Evolutionary conservation across 2,329 filamentous ascomycete genomes (phyloP), one percentile per base, ranked within the genome.

Genomic region (Hansfordia pulvinata): DNA sequence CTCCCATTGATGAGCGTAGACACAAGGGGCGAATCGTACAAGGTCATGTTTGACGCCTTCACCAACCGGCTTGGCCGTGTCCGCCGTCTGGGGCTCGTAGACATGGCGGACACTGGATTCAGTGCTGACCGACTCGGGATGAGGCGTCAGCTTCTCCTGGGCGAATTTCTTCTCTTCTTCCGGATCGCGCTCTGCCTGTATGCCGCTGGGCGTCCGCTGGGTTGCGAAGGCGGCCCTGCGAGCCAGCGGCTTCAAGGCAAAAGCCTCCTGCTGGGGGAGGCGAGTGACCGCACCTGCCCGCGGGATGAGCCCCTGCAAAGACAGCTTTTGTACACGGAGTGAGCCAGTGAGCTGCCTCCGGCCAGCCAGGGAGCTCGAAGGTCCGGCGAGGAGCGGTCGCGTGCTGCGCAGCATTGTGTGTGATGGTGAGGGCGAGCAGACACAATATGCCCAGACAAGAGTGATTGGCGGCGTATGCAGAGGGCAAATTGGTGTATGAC

Each of bases 71-170:
- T 45, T 37, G 2, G 45, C 35, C 8, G 29, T 30, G 3, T 26
- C 23, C 8, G 33, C 30, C 11, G 30, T 25, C 6, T 36, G 25
- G 23, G 49, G 38, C 44, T 69, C 58, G 20, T 66, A 51, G 25
- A 68, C 50, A 35, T 61, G 57, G 29, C 68, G 62, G 10, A 61
- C 53, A 8, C 54, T 58, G 2, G 77, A 85, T 21, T 59, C 60
- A 13, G 52, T 51, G 0, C 73, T 68, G 1, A 85, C 77, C 6
- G 55, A 47, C 20, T 69, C 66, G 0, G 78, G 78, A 16, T 68
- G 51, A 3, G 68, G 43, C 30, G 68, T 44, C n/a, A 85, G 52
- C 42, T 65, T 65, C 44, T 69, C 45, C 25, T 72, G 39, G 9
- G 51, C 61, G 7, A 70, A 39, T 35, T 62, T 55, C 24, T 61